Conservation (phyloP, 2,329 filamentous ascomycete species). For the Epichloe uncinata region DNA sequence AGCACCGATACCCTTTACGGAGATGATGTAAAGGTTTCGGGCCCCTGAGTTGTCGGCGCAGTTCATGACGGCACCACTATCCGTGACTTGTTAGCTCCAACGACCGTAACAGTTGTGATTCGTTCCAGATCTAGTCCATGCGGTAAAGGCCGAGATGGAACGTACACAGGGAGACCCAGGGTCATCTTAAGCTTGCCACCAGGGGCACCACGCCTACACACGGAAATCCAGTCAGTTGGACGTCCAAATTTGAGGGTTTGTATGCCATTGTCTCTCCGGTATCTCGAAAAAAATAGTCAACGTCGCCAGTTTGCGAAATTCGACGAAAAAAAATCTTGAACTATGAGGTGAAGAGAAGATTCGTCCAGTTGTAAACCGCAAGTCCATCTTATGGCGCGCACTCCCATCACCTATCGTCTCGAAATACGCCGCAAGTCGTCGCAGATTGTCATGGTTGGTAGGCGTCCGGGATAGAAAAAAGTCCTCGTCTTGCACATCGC, state of each 20-base stretch:
- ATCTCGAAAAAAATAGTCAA: not conserved
- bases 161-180: slow-evolving; percentile 99
- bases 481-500: slow-evolving; percentile 11
- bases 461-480: not conserved
- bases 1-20: slow-evolving; percentile 96
- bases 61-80: slow-evolving; percentile 97
- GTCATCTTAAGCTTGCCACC: slow-evolving; percentile 99
- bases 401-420: slow-evolving; percentile 2
- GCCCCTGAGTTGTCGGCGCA: slow-evolving; percentile 99
- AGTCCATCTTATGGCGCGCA: not conserved
- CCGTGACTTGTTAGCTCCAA: slow-evolving; percentile 9
- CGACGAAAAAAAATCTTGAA: not conserved
- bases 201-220: slow-evolving; percentile 65
- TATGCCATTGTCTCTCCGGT: not conserved
- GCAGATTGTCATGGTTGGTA: not conserved
- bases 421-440: not conserved
- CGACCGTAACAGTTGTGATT: not conserved
- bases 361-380: not conserved
- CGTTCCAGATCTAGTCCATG: slow-evolving; percentile 4
- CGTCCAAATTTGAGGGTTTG: not conserved
- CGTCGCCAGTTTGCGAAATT: slow-evolving; percentile 2
- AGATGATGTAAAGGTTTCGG: slow-evolving; percentile 99
- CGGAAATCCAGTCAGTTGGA: slow-evolving; percentile 1
- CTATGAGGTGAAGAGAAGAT: not conserved
- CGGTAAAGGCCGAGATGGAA: slow-evolving; percentile 7